Conservation (phyloP, 495 filamentous ascomycete genomes). For the Annulohypoxylon moriforme region DNA sequence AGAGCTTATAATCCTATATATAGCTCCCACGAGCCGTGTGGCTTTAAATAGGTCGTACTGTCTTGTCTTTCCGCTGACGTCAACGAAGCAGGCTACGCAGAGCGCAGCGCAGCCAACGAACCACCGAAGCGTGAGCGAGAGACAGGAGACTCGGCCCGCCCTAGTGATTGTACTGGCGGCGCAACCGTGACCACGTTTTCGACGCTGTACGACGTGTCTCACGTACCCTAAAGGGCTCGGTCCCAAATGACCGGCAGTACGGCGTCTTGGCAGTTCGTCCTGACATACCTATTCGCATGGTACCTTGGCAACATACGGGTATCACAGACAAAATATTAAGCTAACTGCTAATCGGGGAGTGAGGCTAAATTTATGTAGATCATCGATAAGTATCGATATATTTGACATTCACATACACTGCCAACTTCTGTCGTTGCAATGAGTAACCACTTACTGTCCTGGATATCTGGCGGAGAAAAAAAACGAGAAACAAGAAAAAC, state of each 20-base stretch:
- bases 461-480: slow-evolving; percentile 13
- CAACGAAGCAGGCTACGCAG: neutral
- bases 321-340: neutral
- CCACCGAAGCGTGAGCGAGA: neutral
- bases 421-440: slow-evolving; percentile 2
- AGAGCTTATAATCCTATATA: neutral
- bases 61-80: neutral
- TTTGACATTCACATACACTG: slow-evolving; percentile 23
- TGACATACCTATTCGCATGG: neutral
- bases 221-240: neutral
- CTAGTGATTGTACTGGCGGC: neutral
- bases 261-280: neutral
- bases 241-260: neutral
- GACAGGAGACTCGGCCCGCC: neutral
- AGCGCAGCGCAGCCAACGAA: neutral
- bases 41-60: neutral
- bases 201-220: neutral
- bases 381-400: slow-evolving; percentile 7
- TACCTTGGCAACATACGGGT: neutral
- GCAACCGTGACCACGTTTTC: neutral
- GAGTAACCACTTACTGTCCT: slow-evolving; percentile 9
- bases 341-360: neutral
- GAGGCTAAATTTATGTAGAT: neutral
- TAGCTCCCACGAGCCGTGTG: neutral
- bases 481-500: neutral